Evolutionary conservation across 1,284 basidiomycete genomes (phyloP).

Genomic region (Rhodotorula sp.): DNA sequence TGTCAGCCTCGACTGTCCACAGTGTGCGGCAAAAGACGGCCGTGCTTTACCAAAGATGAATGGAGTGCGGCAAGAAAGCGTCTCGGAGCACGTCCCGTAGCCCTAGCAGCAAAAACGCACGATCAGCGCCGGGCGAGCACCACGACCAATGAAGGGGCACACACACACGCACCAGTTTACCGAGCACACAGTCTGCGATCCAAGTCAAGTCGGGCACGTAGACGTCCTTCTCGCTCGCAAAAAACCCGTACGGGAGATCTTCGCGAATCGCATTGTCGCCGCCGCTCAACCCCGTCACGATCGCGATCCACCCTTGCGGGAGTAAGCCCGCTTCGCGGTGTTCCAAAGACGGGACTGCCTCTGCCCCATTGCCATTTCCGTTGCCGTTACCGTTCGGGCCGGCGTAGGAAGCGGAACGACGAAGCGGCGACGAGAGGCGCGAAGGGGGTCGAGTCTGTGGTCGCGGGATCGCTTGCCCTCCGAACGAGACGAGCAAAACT

Average conservation of each 20-base stretch:
- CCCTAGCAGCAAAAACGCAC: slow-evolving; percentile 28
- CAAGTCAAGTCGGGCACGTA: slow-evolving; percentile 78
- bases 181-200: slow-evolving; percentile 68
- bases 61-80: slow-evolving; percentile 41
- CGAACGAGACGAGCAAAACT: slow-evolving; percentile 72
- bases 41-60: slow-evolving; percentile 37
- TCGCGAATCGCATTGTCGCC: slow-evolving; percentile 46
- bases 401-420: slow-evolving; percentile 13
- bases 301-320: slow-evolving; percentile 70
- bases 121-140: not conserved
- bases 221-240: slow-evolving; percentile 66
- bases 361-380: not conserved
- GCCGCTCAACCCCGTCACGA: slow-evolving; percentile 66
- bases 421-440: slow-evolving; percentile 25
- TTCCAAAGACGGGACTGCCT: slow-evolving; percentile 11
- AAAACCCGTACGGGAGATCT: slow-evolving; percentile 66
- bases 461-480: slow-evolving; percentile 67
- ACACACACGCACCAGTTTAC: slow-evolving; percentile 60
- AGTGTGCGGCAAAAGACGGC: too few relatives aligned
- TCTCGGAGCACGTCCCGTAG: slow-evolving; percentile 47
- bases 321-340: slow-evolving; percentile 46
- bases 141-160: too few relatives aligned
- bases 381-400: not conserved
- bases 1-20: too few relatives aligned
- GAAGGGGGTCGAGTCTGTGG: slow-evolving; percentile 49